Evolutionary conservation across 352 stramenopile genomes (phyloP).

Genomic region (Pythium rishiriense): DNA sequence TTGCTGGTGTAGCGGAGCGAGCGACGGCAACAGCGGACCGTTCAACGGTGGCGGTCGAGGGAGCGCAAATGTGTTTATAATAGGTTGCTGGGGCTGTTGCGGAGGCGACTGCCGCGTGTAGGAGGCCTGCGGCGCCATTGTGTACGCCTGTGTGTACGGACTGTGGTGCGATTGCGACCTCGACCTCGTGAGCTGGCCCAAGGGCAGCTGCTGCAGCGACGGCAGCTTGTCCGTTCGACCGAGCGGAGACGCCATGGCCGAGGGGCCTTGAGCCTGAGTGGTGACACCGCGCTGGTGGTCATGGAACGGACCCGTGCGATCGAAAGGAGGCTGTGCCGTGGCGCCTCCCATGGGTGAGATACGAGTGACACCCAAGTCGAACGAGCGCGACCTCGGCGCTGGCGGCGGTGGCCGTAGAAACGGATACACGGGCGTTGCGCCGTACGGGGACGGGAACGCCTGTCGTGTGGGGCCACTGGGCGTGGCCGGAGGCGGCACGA

Average conservation of each 20-base stretch:
- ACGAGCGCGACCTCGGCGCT: constrained; percentile 7
- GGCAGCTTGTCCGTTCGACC: constrained; percentile 14
- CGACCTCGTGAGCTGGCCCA: constrained; percentile 6
- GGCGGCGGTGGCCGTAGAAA: constrained; percentile 8
- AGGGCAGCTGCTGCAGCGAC: constrained; percentile 16
- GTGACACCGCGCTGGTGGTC: not conserved
- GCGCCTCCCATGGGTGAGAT: constrained; percentile 27
- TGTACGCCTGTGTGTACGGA: not conserved
- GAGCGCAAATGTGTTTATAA: no score
- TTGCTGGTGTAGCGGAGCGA: not conserved
- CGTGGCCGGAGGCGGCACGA: constrained; percentile 3
- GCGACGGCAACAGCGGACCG: not conserved
- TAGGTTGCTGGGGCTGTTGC: not conserved
- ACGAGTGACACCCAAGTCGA: constrained; percentile 17
- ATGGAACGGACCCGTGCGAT: constrained; percentile 8
- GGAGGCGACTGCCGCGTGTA: not conserved
- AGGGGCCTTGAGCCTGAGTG: not conserved
- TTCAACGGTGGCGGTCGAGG: not conserved
- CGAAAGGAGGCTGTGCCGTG: constrained; percentile 1
- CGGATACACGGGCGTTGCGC: constrained; percentile 7
- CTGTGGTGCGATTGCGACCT: not conserved
- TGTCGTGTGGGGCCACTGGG: not conserved
- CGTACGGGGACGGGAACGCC: constrained; percentile 11
- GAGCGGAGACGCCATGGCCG: not conserved
- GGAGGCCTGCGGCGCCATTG: not conserved